phyloP scores from a whole-genome alignment of 148 eudicot species.

The Polygonum aviculare region DNA sequence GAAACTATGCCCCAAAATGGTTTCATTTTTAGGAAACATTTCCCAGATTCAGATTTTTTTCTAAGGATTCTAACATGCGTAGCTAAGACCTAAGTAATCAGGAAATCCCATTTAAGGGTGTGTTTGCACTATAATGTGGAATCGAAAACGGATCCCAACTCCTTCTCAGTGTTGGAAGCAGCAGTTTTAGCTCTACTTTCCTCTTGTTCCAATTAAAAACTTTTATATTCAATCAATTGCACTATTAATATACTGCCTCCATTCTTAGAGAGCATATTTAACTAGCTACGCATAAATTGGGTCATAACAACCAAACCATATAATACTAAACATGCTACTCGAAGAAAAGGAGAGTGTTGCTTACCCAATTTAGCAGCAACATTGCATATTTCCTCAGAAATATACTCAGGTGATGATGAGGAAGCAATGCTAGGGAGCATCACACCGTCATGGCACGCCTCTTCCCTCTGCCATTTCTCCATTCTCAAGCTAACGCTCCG shows the following conservation, averaged over 20 bases:
- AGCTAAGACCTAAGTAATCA: too few species aligned
- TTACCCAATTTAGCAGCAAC: constrained; percentile 88
- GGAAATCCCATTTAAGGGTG: too few species aligned
- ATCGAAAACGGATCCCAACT: too few species aligned
- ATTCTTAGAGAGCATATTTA: not conserved
- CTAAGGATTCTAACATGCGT: too few species aligned
- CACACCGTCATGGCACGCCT: constrained; percentile 50
- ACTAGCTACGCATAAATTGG: too few species aligned
- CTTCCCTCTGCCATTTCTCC: constrained; percentile 92
- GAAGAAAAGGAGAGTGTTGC: constrained; percentile 4
- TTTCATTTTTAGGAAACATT: too few species aligned
- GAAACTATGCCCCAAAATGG: too few species aligned
- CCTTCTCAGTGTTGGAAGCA: too few species aligned
- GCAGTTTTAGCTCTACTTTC: too few species aligned
- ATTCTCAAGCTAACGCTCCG: constrained; percentile 90
- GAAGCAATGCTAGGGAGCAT: constrained; percentile 33
- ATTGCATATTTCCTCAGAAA: constrained; percentile 83
- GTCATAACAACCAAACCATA: too few species aligned
- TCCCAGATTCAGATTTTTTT: too few species aligned
- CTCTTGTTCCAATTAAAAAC: not conserved
- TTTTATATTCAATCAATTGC: not conserved
- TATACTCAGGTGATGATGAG: constrained; percentile 50
- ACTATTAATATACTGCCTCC: not conserved
- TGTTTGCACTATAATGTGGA: too few species aligned
- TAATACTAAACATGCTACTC: not conserved